A percentile compares a stretch with the other conserved stretches of the same genome.
These are phyloP conservation scores for Alternaria rosae DNA, from an alignment of 2,329 filamentous ascomycete genomes.

Conservation along the genomic window DNA sequence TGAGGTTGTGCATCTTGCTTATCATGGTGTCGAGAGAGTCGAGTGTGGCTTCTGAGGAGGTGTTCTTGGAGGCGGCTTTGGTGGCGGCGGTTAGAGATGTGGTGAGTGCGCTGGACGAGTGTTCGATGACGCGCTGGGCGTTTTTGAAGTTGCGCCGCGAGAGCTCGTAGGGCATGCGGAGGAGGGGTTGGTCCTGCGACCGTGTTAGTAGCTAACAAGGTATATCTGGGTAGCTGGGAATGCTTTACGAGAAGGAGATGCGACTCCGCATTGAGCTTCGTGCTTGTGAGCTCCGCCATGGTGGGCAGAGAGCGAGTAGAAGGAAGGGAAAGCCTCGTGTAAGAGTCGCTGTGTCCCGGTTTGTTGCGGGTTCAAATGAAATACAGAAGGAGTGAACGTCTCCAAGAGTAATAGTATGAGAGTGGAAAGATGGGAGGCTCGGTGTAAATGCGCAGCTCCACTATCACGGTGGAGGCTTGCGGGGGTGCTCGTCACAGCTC, in stretches of 20 bases:
- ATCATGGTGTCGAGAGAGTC: conserved; percentile 86
- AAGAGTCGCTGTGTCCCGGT: background rate
- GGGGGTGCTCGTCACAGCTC: conserved; percentile 32
- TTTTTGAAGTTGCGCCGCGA: conserved; percentile 93
- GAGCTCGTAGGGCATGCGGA: conserved; percentile 91
- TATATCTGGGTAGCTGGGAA: background rate
- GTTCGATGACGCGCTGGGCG: conserved; percentile 78
- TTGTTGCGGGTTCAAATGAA: background rate
- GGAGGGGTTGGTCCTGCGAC: conserved; percentile 86
- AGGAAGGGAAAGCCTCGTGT: background rate
- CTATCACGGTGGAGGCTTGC: conserved; percentile 21
- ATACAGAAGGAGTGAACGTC: background rate
- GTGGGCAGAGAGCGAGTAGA: conserved; percentile 11
- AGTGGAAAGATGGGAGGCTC: conserved; percentile 1
- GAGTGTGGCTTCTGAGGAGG: conserved; percentile 60
- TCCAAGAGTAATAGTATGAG: background rate
- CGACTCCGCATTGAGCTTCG: conserved; percentile 75
- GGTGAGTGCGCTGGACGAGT: conserved; percentile 70
- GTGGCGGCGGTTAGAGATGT: conserved; percentile 62
- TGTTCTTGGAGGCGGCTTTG: conserved; percentile 67
- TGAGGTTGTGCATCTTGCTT: conserved; percentile 80
- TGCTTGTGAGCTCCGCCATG: conserved; percentile 61
- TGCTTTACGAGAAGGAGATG: conserved; percentile 74
- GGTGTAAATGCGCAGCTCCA: conserved; percentile 14
- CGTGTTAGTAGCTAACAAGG: conserved; percentile 57